Conservation (phyloP, 164 flowering plant genomes). For the Berberis thunbergii region DNA sequence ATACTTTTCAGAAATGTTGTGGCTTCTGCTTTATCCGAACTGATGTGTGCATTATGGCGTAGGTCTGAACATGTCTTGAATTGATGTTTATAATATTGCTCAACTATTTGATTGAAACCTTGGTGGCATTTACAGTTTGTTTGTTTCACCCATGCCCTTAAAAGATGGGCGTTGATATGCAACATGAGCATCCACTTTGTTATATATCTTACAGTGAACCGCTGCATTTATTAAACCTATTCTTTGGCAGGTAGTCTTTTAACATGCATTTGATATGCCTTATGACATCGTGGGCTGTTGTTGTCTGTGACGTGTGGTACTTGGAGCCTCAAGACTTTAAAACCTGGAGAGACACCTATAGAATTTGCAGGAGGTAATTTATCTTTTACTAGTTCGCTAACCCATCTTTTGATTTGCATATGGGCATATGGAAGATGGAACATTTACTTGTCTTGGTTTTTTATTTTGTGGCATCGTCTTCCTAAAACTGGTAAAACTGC, state of each 20-base stretch:
- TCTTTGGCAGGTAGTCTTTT: conserved; percentile 73
- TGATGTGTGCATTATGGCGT: too few relatives aligned
- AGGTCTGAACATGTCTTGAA: too few relatives aligned
- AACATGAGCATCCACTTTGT: background rate
- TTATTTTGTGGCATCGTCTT: background rate
- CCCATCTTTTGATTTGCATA: too few relatives aligned
- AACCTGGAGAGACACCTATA: conserved; percentile 85
- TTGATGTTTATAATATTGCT: too few relatives aligned
- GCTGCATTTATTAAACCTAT: background rate
- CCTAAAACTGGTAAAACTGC: background rate
- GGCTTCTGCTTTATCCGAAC: too few relatives aligned
- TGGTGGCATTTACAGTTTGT: too few relatives aligned
- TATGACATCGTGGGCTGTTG: conserved; percentile 99
- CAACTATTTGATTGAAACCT: too few relatives aligned
- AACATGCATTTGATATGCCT: conserved; percentile 88
- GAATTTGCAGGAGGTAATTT: conserved; percentile 84
- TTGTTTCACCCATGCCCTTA: too few relatives aligned
- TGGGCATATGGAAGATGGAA: background rate
- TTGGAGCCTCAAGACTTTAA: conserved; percentile 81
- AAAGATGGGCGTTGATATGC: too few relatives aligned
- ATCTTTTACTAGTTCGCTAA: background rate
- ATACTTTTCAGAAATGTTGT: too few relatives aligned
- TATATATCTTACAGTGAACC: background rate
- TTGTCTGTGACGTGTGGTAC: conserved; percentile 98
- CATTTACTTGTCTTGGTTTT: background rate